A percentile compares a stretch with the other conserved stretches of the same genome.
Evolutionary conservation across 1,284 basidiomycete species (phyloP).

Genomic region (Apiotrichum gracile): DNA sequence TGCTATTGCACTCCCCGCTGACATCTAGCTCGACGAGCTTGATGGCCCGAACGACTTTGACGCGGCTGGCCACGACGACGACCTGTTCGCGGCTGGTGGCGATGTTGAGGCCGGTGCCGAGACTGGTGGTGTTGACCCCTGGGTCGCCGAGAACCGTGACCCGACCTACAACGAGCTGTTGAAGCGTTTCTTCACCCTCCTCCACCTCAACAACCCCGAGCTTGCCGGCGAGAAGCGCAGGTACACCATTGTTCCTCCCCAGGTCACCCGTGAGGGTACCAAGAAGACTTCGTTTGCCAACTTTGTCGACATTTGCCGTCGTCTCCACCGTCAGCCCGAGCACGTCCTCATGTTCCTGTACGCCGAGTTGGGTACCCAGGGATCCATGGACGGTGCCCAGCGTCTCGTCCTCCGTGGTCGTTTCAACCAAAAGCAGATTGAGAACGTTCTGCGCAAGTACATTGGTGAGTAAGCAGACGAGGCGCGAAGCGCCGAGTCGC

Average conservation of each 20-base stretch:
- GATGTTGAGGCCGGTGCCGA: conserved; percentile 48
- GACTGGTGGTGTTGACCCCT: conserved; percentile 52
- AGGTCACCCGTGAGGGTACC: conserved; percentile 85
- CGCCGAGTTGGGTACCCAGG: conserved; percentile 96
- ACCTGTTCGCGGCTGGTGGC: conserved; percentile 67
- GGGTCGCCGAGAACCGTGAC: conserved; percentile 89
- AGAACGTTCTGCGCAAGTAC: conserved; percentile 93
- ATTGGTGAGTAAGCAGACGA: conserved; percentile 61
- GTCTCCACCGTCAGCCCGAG: conserved; percentile 98
- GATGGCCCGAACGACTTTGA: conserved; percentile 54
- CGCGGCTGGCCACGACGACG: conserved; percentile 76
- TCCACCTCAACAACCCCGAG: conserved; percentile 91
- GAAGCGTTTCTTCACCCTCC: conserved; percentile 81
- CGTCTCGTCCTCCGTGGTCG: conserved; percentile 94
- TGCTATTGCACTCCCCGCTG: neutral
- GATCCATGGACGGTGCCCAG: conserved; percentile 86
- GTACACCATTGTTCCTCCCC: conserved; percentile 96
- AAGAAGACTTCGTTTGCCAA: conserved; percentile 97
- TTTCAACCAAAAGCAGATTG: conserved; percentile 98
- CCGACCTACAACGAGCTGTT: conserved; percentile 91
- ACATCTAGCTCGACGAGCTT: conserved; percentile 41
- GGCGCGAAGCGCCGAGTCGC: too few relatives aligned
- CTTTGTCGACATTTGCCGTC: conserved; percentile 93
- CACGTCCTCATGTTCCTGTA: conserved; percentile 98
- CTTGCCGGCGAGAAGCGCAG: conserved; percentile 83